Evolutionary conservation across 2,329 filamentous ascomycete genomes (phyloP).

Genomic region (Talaromyces sp.): DNA sequence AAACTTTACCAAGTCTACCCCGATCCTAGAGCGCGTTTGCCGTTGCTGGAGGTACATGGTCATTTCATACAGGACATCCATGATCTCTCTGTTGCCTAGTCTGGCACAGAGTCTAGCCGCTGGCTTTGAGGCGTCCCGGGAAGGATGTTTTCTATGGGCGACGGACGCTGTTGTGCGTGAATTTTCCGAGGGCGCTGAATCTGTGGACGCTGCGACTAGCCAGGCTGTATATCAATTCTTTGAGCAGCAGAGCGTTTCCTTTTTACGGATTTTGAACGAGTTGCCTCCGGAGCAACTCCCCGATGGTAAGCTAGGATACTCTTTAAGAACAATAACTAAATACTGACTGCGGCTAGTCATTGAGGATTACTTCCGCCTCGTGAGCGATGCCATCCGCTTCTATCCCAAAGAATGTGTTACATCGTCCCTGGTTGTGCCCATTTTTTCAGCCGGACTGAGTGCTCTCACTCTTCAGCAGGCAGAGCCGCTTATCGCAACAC

Average conservation of each 20-base stretch:
- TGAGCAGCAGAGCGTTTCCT: constrained; percentile 84
- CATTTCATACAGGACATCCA: constrained; percentile 86
- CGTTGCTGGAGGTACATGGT: constrained; percentile 97
- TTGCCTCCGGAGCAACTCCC: constrained; percentile 72
- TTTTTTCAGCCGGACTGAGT: constrained; percentile 81
- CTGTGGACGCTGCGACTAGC: constrained; percentile 74
- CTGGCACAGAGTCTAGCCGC: constrained; percentile 83
- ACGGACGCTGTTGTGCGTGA: constrained; percentile 91
- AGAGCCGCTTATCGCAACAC: constrained; percentile 81
- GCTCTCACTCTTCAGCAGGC: constrained; percentile 84
- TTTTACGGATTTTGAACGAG: constrained; percentile 83
- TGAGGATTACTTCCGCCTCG: constrained; percentile 92
- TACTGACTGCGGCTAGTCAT: constrained; percentile 54
- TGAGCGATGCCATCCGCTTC: constrained; percentile 87
- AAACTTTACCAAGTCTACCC: constrained; percentile 77
- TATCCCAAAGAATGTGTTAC: constrained; percentile 80
- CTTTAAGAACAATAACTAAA: neutral
- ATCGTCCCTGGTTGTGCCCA: constrained; percentile 71
- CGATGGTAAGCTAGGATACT: constrained; percentile 43
- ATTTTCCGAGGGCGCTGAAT: constrained; percentile 84
- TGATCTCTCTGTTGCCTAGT: constrained; percentile 74
- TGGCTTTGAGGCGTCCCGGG: constrained; percentile 78
- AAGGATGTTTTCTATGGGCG: constrained; percentile 98
- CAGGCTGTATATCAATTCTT: constrained; percentile 92
- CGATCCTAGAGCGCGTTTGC: constrained; percentile 89